phyloP scores from a whole-genome alignment of 2,329 filamentous ascomycete species.

The Phoma sp. region DNA sequence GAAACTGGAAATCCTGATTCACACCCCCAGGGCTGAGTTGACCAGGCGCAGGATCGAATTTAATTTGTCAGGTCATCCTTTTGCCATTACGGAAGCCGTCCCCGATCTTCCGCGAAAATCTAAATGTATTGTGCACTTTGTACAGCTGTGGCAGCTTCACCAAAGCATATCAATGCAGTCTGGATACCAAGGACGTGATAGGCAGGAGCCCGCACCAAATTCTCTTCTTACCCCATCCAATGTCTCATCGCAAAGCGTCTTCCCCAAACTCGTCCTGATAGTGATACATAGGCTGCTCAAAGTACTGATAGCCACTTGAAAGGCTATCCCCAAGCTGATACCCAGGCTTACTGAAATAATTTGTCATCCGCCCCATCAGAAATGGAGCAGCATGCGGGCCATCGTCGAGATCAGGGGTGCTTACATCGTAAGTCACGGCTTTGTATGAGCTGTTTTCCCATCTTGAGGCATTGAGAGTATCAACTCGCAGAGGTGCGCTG shows the following conservation, averaged over 20 bases:
- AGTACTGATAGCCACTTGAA: constrained; percentile 28
- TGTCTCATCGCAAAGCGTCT: constrained; percentile 29
- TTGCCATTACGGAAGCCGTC: too few relatives aligned
- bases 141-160: too few relatives aligned
- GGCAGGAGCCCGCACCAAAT: too few relatives aligned
- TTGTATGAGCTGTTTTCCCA: constrained; percentile 14
- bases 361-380: constrained; percentile 41
- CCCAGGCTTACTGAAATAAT: constrained; percentile 40
- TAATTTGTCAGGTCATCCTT: too few relatives aligned
- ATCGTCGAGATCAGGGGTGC: constrained; percentile 23
- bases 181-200: too few relatives aligned
- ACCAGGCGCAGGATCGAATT: too few relatives aligned
- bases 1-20: too few relatives aligned
- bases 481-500: constrained; percentile 17
- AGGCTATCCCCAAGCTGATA: constrained; percentile 44
- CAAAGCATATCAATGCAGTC: too few relatives aligned
- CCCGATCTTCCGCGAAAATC: too few relatives aligned
- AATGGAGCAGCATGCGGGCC: constrained; percentile 24
- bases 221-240: not conserved
- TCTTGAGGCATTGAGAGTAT: constrained; percentile 16
- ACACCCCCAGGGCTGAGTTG: too few relatives aligned
- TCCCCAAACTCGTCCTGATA: constrained; percentile 25
- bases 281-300: constrained; percentile 18
- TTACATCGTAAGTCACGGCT: constrained; percentile 21
- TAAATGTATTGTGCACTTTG: too few relatives aligned